Evolutionary conservation across 2,329 filamentous ascomycete species (phyloP).

Genomic region (Apiospora marii): DNA sequence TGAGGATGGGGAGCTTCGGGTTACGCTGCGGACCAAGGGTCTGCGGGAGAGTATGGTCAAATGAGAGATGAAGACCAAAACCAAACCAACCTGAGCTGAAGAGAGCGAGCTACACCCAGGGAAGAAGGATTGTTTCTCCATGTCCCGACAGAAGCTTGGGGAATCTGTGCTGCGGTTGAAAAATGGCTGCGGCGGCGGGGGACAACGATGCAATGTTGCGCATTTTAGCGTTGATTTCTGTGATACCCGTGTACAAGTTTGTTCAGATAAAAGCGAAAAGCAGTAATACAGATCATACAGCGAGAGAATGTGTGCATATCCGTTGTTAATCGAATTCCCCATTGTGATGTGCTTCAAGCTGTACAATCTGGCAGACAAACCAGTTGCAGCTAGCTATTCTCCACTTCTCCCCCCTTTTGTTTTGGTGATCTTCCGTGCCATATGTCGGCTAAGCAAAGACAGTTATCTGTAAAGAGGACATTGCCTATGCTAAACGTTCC

Average conservation of each 20-base stretch:
- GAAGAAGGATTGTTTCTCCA: too few species aligned
- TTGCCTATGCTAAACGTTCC: too few species aligned
- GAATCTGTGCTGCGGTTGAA: neutral
- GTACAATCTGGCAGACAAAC: too few species aligned
- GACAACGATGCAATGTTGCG: neutral
- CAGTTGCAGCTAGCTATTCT: too few species aligned
- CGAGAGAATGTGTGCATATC: neutral
- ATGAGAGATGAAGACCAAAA: neutral
- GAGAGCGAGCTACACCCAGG: too few species aligned
- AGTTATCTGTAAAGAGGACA: too few species aligned
- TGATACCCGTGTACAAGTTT: slow-evolving; percentile 22
- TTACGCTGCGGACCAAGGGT: slow-evolving; percentile 64
- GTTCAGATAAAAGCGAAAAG: neutral
- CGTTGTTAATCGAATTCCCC: neutral
- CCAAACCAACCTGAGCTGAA: too few species aligned
- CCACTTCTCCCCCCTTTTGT: too few species aligned
- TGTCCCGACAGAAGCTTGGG: neutral
- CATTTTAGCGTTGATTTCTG: slow-evolving; percentile 21
- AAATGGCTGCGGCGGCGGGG: too few species aligned
- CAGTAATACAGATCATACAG: neutral
- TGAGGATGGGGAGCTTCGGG: slow-evolving; percentile 49
- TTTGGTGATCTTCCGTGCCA: too few species aligned
- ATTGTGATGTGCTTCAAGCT: neutral
- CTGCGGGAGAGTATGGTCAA: slow-evolving; percentile 55
- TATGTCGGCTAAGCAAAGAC: too few species aligned